A percentile compares a stretch with the other conserved stretches of the same genome.
phyloP scores from a whole-genome alignment of 169 alveolate species.

The Plasmodium gallinaceum region DNA sequence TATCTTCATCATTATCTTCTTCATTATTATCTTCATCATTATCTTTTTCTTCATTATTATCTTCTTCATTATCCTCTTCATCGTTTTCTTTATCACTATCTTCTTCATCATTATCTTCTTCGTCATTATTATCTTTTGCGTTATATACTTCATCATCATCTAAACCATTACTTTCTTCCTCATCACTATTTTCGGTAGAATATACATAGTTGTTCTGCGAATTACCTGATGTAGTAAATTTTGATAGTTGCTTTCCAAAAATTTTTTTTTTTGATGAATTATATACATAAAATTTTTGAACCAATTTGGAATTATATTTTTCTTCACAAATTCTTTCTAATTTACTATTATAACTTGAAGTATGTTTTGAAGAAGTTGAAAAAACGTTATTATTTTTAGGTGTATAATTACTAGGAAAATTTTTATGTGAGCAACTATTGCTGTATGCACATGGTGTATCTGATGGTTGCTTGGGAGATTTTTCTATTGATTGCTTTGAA shows the following conservation, averaged over 20 bases:
- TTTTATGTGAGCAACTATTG: not conserved
- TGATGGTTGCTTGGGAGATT: not conserved
- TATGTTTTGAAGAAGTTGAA: not conserved
- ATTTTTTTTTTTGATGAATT: no score
- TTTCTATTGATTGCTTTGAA: not conserved
- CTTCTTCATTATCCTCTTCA: constrained; percentile 5
- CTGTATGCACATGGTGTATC: no score
- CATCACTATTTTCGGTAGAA: no score
- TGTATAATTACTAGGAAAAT: not conserved
- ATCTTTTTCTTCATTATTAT: not conserved
- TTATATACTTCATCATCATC: no score
- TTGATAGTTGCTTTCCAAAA: no score
- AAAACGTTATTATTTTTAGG: not conserved
- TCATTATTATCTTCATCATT: constrained; percentile 1
- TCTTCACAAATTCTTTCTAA: no score
- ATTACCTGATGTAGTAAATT: no score
- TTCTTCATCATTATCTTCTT: constrained; percentile 3
- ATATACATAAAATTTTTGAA: no score
- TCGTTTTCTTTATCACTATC: constrained; percentile 21
- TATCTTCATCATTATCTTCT: not conserved
- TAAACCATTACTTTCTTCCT: no score
- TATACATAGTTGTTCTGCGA: no score
- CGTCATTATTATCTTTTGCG: constrained; percentile 5
- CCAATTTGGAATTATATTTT: no score
- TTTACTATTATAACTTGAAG: no score